Conservation (phyloP, 2,329 filamentous ascomycete species). For the Cyanodermella asteris region DNA sequence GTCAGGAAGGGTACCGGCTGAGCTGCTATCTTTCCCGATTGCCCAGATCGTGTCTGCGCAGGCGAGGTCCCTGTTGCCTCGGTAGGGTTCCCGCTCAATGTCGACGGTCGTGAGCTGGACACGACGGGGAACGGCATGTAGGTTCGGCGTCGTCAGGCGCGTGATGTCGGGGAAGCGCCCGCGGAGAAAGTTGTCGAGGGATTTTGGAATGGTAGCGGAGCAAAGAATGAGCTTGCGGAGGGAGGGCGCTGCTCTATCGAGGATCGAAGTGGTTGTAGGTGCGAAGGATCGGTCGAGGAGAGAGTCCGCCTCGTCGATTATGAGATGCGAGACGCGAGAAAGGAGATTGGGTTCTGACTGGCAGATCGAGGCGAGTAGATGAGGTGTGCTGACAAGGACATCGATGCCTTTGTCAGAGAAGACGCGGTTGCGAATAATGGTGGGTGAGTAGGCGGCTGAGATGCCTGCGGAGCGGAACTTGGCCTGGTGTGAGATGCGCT, state of each 20-base stretch:
- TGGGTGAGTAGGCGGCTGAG: slow-evolving; percentile 52
- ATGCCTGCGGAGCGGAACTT: slow-evolving; percentile 75
- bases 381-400: slow-evolving; percentile 68
- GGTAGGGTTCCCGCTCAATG: slow-evolving; percentile 77
- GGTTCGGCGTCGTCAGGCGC: slow-evolving; percentile 79
- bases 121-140: slow-evolving; percentile 84
- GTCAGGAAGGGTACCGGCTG: slow-evolving; percentile 12
- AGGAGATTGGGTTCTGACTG: slow-evolving; percentile 80
- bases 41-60: slow-evolving; percentile 91
- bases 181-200: slow-evolving; percentile 66
- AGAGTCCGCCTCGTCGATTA: slow-evolving; percentile 91
- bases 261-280: slow-evolving; percentile 57
- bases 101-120: slow-evolving; percentile 89
- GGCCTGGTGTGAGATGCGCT: slow-evolving; percentile 58
- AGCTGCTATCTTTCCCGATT: slow-evolving; percentile 49
- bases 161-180: slow-evolving; percentile 62
- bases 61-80: slow-evolving; percentile 76
- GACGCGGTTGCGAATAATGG: slow-evolving; percentile 63
- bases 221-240: slow-evolving; percentile 75
- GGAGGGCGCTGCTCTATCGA: slow-evolving; percentile 62
- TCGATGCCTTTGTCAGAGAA: slow-evolving; percentile 69
- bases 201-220: slow-evolving; percentile 84
- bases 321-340: slow-evolving; percentile 69
- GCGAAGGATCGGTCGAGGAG: slow-evolving; percentile 85
- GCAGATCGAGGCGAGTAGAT: slow-evolving; percentile 70